Percentiles rank a stretch among this genome's conserved stretches.
Conservation (phyloP, 805 yeast species). For the Pichia nanzhaoensis region DNA sequence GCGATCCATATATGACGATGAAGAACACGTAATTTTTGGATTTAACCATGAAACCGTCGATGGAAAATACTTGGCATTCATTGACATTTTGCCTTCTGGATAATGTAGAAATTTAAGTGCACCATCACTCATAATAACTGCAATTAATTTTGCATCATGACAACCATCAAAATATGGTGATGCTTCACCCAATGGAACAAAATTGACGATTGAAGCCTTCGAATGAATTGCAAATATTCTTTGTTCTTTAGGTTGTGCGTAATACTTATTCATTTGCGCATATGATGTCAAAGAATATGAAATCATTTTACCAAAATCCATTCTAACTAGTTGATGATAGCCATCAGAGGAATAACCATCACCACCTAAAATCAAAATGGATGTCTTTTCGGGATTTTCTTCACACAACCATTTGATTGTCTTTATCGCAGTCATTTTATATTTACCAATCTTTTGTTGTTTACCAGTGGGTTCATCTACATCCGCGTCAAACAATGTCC, state of each 20-base stretch:
- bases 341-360: conserved; percentile 40
- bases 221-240: conserved; percentile 50
- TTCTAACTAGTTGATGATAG: conserved; percentile 40
- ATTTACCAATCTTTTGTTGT: conserved; percentile 15
- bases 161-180: conserved; percentile 78
- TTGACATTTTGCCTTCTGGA: conserved; percentile 47
- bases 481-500: conserved; percentile 60
- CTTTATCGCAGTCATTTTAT: conserved; percentile 37
- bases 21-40: conserved; percentile 57
- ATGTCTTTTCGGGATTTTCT: conserved; percentile 72
- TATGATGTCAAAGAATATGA: conserved; percentile 76
- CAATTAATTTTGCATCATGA: conserved; percentile 64
- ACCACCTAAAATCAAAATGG: conserved; percentile 65
- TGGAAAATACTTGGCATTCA: conserved; percentile 62
- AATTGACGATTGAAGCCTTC: conserved; percentile 36
- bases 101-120: conserved; percentile 55
- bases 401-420: conserved; percentile 74
- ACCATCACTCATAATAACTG: conserved; percentile 57
- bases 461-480: conserved; percentile 46
- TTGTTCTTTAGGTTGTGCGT: conserved; percentile 52
- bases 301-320: conserved; percentile 78
- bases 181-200: conserved; percentile 48
- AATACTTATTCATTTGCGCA: conserved; percentile 73
- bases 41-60: conserved; percentile 73
- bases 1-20: conserved; percentile 38